Conservation (phyloP, 164 flowering plant genomes). For the Aristolochia contorta region DNA sequence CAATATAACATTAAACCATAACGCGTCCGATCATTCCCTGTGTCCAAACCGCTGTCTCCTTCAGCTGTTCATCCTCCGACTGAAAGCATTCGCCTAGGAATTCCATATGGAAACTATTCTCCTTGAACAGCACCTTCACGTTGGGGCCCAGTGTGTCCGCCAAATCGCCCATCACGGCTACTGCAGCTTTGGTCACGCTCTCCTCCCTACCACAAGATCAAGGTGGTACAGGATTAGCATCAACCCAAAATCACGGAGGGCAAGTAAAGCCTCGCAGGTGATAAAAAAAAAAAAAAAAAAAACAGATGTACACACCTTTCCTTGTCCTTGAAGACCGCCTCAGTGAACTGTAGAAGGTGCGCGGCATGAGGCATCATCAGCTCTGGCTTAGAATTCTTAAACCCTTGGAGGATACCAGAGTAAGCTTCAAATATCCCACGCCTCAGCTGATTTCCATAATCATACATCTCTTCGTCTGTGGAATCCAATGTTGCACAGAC, state of each 20-base stretch:
- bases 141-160: slow-evolving; percentile 75
- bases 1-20: slow-evolving; percentile 34
- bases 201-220: slow-evolving; percentile 49
- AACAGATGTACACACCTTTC: slow-evolving; percentile 32
- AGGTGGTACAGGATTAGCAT: neutral
- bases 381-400: slow-evolving; percentile 59
- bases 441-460: slow-evolving; percentile 70
- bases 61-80: slow-evolving; percentile 70
- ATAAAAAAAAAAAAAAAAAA: no score
- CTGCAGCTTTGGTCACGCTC: slow-evolving; percentile 66
- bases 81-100: slow-evolving; percentile 59
- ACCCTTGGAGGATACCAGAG: slow-evolving; percentile 80
- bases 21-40: slow-evolving; percentile 67
- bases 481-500: slow-evolving; percentile 52
- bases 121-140: slow-evolving; percentile 34
- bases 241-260: neutral
- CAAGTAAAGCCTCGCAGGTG: neutral
- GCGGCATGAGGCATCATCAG: slow-evolving; percentile 67
- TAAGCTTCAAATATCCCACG: slow-evolving; percentile 83
- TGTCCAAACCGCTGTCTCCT: slow-evolving; percentile 73
- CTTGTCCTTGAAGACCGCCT: slow-evolving; percentile 44
- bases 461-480: slow-evolving; percentile 68
- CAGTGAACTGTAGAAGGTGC: slow-evolving; percentile 67
- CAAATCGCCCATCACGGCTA: slow-evolving; percentile 76
- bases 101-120: slow-evolving; percentile 29